Conservation (phyloP, 345 rosid genomes). For the Syzygium jambos region DNA sequence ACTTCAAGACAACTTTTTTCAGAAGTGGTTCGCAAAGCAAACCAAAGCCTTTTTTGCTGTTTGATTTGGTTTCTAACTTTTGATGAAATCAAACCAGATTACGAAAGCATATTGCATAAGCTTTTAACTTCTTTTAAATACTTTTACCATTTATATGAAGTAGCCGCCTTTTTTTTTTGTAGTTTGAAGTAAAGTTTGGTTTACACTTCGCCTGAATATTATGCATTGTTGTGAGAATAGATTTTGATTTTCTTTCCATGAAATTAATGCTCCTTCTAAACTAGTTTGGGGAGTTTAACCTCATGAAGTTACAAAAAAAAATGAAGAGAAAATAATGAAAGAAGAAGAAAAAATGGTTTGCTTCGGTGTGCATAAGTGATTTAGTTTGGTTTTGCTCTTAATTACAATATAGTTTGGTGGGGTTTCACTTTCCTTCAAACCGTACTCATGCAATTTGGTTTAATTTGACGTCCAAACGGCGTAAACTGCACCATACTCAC, state of each 20-base stretch:
- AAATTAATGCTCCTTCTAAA: neutral
- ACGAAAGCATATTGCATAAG: neutral
- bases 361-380: neutral
- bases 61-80: neutral
- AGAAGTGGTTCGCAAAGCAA: neutral
- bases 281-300: neutral
- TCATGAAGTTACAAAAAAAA: neutral
- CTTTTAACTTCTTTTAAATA: neutral
- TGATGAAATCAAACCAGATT: too few relatives aligned
- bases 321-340: neutral
- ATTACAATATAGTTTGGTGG: neutral
- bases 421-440: neutral
- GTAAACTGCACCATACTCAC: too few relatives aligned
- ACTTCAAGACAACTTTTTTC: neutral
- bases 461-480: neutral
- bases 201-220: neutral
- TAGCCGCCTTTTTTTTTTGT: too few relatives aligned
- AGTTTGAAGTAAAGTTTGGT: neutral
- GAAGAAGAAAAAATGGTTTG: too few relatives aligned
- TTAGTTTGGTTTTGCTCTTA: neutral
- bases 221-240: too few relatives aligned
- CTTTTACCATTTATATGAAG: neutral
- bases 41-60: neutral
- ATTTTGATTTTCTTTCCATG: neutral
- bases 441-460: too few relatives aligned